phyloP scores from a whole-genome alignment of 2,329 filamentous ascomycete species.

The Rhynchosporium secalis region DNA sequence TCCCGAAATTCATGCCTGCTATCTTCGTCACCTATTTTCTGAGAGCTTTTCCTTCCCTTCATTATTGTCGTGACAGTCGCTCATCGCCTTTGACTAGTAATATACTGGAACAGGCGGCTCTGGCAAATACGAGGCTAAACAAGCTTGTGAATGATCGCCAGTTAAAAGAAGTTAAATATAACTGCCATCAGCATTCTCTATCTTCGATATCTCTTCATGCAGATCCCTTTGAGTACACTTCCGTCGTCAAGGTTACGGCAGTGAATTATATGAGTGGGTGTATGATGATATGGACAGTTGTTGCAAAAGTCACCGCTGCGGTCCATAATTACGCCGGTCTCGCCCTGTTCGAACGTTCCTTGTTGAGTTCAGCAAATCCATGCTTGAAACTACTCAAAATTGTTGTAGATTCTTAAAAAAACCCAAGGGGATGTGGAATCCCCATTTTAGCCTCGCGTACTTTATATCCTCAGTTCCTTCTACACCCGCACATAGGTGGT shows the following conservation, averaged over 20 bases:
- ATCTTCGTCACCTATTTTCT: constrained; percentile 39
- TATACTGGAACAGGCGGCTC: constrained; percentile 50
- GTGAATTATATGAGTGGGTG: constrained; percentile 38
- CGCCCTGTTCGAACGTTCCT: constrained; percentile 42
- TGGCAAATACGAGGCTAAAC: constrained; percentile 56
- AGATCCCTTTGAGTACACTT: constrained; percentile 49
- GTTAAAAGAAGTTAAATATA: constrained; percentile 46
- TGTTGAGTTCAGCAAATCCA: constrained; percentile 21
- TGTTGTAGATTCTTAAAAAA: background rate
- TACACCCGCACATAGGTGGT: constrained; percentile 53
- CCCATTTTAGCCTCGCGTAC: constrained; percentile 45
- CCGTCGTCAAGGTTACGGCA: constrained; percentile 42
- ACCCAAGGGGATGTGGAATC: no score
- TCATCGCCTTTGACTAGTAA: background rate
- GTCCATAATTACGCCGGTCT: constrained; percentile 43
- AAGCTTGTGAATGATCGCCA: constrained; percentile 53
- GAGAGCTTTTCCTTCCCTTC: background rate
- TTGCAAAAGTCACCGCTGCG: constrained; percentile 42
- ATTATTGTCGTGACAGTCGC: background rate
- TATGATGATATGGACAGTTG: constrained; percentile 46
- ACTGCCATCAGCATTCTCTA: constrained; percentile 52
- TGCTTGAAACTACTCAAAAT: constrained; percentile 37
- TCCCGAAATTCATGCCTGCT: constrained; percentile 45
- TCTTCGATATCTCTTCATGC: constrained; percentile 48
- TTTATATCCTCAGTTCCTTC: constrained; percentile 53